Evolutionary conservation across 176 grass and related monocot species (phyloP).

Genomic region (Avena eriantha): DNA sequence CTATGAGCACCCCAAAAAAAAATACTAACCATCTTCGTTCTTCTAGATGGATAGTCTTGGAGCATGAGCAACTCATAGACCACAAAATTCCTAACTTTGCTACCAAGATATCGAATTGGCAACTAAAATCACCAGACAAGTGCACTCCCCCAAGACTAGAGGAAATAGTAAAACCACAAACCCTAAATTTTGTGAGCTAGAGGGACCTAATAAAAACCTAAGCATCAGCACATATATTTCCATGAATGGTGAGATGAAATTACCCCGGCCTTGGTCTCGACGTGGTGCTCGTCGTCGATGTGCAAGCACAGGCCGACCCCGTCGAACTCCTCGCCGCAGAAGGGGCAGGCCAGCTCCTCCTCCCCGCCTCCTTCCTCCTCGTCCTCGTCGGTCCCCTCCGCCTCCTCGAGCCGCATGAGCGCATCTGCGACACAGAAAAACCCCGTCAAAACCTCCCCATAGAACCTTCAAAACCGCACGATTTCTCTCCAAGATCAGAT

Average conservation of each 20-base stretch:
- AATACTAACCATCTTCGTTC: neutral
- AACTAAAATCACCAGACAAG: slow-evolving; percentile 22
- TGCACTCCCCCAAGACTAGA: slow-evolving; percentile 2
- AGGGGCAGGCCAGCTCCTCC: slow-evolving; percentile 73
- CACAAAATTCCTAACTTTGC: neutral
- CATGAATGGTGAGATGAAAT: neutral
- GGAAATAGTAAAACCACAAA: neutral
- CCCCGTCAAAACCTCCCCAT: slow-evolving; percentile 25
- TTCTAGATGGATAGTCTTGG: neutral
- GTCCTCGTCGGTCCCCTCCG: slow-evolving; percentile 55
- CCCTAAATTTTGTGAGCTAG: neutral
- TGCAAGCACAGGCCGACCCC: slow-evolving; percentile 69
- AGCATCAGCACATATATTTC: neutral
- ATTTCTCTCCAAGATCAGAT: neutral
- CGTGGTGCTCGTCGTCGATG: slow-evolving; percentile 76
- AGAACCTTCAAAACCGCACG: neutral
- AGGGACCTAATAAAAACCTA: slow-evolving; percentile 2
- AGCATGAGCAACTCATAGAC: neutral
- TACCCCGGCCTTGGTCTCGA: slow-evolving; percentile 70
- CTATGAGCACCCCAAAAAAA: neutral
- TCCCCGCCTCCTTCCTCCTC: slow-evolving; percentile 47
- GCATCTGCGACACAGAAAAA: slow-evolving; percentile 53
- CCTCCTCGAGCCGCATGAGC: slow-evolving; percentile 70
- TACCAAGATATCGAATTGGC: neutral
- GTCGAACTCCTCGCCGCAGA: slow-evolving; percentile 87